Evolutionary conservation across 2,329 filamentous ascomycete species (phyloP), one percentile per base, ranked within the genome.

Genomic region (Fusarium poae): DNA sequence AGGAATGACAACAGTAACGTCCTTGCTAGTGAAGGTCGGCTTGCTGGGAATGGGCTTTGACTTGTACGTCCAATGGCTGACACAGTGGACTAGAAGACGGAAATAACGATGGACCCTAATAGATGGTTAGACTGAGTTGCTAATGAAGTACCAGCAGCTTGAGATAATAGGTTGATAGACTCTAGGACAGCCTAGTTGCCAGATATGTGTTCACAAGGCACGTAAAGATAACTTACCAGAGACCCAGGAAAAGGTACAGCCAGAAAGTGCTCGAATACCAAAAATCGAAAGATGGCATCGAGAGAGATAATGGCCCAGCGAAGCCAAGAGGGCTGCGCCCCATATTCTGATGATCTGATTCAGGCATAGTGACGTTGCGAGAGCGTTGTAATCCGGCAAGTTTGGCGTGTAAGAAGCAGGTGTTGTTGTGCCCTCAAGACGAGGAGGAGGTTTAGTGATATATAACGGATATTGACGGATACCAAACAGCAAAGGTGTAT

Each of bases 1-100:
- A 10, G 95, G 95, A 65, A 97, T 92, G 73, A 98, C 92, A 68
- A 97, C 93, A 8, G 95, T 97, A 74, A 97, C 94, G 86, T 98
- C 93, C 72, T 92, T 82, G 34, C 89, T 87, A 29, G 89, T 93
- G 77, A 94, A 90, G 44, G 85, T 89, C n/a, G 95, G 93, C 67
- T 93, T 92, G 61, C 89, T 88, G 40, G 93, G 91, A 56, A 95
- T 91, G 42, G 92, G 92, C 66, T 94, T 92, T 27, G 94, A 94
- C 79, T 89, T 92, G 82, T 97, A 97, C 13, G 84, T 85, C 92
- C 93, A 96, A 78, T 97, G 94, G 74, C 92, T 93, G 74, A 92
- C 82, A 74, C 92, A 89, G 78, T 97, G 96, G 72, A 97, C 90
- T 73, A 97, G 84, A 72, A 97, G 86, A 70, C 95, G 92, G 65